Conservation (phyloP, 768 basidiomycete genomes). For the Hericium rajendrae region DNA sequence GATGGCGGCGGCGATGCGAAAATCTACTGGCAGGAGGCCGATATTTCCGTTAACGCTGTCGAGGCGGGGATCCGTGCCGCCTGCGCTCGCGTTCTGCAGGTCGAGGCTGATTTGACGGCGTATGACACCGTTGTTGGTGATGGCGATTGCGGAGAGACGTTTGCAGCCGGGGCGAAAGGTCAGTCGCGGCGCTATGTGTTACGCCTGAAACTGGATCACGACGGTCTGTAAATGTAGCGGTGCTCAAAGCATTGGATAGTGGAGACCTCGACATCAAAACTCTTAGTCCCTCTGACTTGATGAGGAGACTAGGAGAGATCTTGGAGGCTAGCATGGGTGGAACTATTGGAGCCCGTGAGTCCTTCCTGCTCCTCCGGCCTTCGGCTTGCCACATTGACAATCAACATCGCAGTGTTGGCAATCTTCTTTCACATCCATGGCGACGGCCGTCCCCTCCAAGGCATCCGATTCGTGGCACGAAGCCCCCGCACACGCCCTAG, state of each 20-base stretch:
- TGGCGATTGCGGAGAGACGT: constrained; percentile 54
- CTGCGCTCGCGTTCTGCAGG: constrained; percentile 32
- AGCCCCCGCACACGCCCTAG: constrained; percentile 20
- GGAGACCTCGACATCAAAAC: constrained; percentile 16
- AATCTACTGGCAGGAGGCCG: constrained; percentile 1
- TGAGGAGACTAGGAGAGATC: constrained; percentile 28
- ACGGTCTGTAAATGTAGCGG: constrained; percentile 8
- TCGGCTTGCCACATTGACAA: background rate
- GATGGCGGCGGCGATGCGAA: background rate
- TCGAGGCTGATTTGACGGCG: constrained; percentile 42
- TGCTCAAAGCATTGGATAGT: constrained; percentile 24
- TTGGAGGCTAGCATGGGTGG: constrained; percentile 47
- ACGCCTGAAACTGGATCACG: too few relatives aligned
- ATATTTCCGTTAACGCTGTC: constrained; percentile 12
- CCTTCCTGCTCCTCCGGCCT: background rate
- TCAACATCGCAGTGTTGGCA: constrained; percentile 27
- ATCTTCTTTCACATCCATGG: constrained; percentile 27
- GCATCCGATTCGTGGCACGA: background rate
- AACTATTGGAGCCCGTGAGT: constrained; percentile 40
- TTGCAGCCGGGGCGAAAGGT: constrained; percentile 38
- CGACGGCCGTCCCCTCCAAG: background rate
- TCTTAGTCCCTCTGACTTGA: constrained; percentile 16
- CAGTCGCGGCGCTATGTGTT: background rate
- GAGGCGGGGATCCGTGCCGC: constrained; percentile 27
- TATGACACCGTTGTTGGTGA: constrained; percentile 56